phyloP scores from a whole-genome alignment of 1,139 yeast species.

The Saccharomyces pastorianus region DNA sequence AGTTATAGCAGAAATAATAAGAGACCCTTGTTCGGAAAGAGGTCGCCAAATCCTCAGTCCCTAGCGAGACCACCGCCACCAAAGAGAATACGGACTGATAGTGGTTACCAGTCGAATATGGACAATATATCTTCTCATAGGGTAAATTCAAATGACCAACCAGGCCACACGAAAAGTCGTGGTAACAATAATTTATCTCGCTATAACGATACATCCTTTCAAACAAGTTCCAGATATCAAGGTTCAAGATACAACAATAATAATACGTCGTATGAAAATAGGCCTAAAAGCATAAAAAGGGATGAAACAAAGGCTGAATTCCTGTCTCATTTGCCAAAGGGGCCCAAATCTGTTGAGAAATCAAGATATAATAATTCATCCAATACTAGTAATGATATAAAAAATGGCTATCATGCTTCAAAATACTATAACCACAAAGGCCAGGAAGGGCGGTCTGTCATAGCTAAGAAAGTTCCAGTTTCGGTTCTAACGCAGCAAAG shows the following conservation, averaged over 20 bases:
- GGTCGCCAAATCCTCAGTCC: not conserved
- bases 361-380: conserved; percentile 10
- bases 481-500: conserved; percentile 14
- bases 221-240: conserved; percentile 4
- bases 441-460: not conserved
- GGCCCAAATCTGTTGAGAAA: conserved; percentile 10
- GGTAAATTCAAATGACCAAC: not conserved
- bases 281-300: not conserved
- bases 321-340: conserved; percentile 4
- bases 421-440: conserved; percentile 3
- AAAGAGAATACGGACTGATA: conserved; percentile 7
- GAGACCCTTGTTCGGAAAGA: not conserved
- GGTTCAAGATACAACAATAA: conserved; percentile 5
- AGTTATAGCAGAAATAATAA: conserved; percentile 1
- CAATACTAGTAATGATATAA: not conserved
- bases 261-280: not conserved
- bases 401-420: conserved; percentile 3
- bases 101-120: not conserved
- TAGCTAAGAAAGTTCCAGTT: conserved; percentile 3
- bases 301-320: conserved; percentile 1
- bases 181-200: not conserved
- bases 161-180: not conserved
- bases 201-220: not conserved
- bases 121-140: not conserved
- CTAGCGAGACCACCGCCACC: not conserved